A percentile compares a stretch with the other conserved stretches of the same genome.
These are phyloP conservation scores for Apophysomyces elegans DNA, from an alignment of 371 early-diverging fungal species.

Conservation along the genomic window DNA sequence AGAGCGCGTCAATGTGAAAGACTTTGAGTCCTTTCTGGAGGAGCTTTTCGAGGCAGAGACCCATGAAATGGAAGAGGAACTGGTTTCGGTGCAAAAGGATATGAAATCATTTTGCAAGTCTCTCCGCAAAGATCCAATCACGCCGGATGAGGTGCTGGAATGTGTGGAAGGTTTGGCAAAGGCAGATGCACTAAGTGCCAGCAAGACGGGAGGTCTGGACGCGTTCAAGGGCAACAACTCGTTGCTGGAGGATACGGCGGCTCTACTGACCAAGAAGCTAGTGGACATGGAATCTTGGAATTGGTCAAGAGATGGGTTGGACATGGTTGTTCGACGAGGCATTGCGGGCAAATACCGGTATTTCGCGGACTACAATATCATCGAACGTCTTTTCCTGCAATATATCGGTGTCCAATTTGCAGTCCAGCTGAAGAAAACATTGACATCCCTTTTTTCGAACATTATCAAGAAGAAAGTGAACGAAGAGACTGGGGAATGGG, in stretches of 20 bases:
- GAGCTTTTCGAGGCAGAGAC: slow-evolving; percentile 4
- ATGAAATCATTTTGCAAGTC: slow-evolving; percentile 5
- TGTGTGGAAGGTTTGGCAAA: neutral
- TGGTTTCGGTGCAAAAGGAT: neutral
- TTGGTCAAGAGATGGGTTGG: slow-evolving; percentile 17
- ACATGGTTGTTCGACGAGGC: slow-evolving; percentile 14
- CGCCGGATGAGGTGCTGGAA: neutral
- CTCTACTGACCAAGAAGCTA: slow-evolving; percentile 17
- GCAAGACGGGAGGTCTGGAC: neutral
- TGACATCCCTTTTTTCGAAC: slow-evolving; percentile 1
- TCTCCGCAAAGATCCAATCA: neutral
- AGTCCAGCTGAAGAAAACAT: neutral
- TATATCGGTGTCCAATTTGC: slow-evolving; percentile 20
- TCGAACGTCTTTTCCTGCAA: slow-evolving; percentile 23
- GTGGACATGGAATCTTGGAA: slow-evolving; percentile 16
- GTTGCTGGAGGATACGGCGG: slow-evolving; percentile 14
- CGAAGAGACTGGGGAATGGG: neutral
- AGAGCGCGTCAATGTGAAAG: slow-evolving; percentile 7
- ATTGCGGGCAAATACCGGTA: slow-evolving; percentile 22
- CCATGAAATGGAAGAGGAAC: neutral
- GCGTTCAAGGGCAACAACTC: slow-evolving; percentile 13
- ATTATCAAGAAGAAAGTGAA: slow-evolving; percentile 2
- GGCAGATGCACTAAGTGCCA: neutral
- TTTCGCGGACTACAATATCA: slow-evolving; percentile 19
- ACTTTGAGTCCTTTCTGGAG: neutral